These are phyloP conservation scores for Pulveroboletus ravenelii DNA, from an alignment of 768 basidiomycete species.

Conservation along the genomic window DNA sequence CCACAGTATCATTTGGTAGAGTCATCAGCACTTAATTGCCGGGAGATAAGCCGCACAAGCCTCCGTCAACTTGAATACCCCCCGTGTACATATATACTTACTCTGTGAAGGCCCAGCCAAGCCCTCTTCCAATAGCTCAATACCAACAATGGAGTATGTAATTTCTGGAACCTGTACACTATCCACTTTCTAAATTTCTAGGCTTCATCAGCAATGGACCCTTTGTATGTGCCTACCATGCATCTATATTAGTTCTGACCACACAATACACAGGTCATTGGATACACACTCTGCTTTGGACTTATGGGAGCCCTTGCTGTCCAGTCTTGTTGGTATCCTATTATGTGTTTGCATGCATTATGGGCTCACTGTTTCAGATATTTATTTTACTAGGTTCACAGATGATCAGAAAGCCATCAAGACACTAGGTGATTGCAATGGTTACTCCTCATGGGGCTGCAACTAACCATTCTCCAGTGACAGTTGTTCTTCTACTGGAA, in stretches of 20 bases:
- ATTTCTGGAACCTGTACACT: too few relatives aligned
- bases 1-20: too few relatives aligned
- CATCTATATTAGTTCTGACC: neutral
- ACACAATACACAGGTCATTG: conserved; percentile 4
- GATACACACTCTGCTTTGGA: conserved; percentile 12
- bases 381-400: conserved; percentile 18
- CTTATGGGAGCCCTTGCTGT: conserved; percentile 14
- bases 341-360: too few relatives aligned
- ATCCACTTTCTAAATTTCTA: neutral
- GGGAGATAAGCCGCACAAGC: too few relatives aligned
- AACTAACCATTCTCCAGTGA: conserved; percentile 4
- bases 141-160: neutral
- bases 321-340: conserved; percentile 11
- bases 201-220: conserved; percentile 2
- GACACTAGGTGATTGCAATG: conserved; percentile 6
- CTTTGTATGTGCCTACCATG: conserved; percentile 4
- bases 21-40: too few relatives aligned
- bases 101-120: neutral
- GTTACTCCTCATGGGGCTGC: neutral
- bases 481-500: conserved; percentile 13
- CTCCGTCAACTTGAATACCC: neutral
- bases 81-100: neutral
- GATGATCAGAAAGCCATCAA: conserved; percentile 12
- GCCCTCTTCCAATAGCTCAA: neutral
- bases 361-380: conserved; percentile 1